Evolutionary conservation across 495 filamentous ascomycete genomes (phyloP), one percentile per base, ranked within the genome.

Genomic region (Tuber calosporum): DNA sequence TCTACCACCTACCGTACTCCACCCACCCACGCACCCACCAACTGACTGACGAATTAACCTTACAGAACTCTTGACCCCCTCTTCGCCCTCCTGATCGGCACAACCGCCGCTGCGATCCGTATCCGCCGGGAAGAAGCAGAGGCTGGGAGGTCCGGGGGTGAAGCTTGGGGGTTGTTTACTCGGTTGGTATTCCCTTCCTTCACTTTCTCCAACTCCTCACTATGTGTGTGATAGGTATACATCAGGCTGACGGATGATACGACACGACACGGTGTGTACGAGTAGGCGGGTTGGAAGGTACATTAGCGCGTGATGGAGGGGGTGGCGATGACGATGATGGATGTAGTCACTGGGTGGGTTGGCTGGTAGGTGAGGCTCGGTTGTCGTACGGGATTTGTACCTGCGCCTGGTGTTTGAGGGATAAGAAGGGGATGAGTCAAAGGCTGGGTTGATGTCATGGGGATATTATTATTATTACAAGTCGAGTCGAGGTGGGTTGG

Each of bases 61-160:
- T 11, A 22, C 74, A 94, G 92, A 82, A 79, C 88, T 68, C 88
- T 87, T 34, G 95, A 99, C 80, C 95, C 94, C 30, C 79, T 97
- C 75, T 99, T 97, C 81, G 95, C 93, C 58, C 74, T 96, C 58
- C 82, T 87, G 69, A 94, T 97, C 80, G 95, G 90, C 17, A 69
- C 87, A 20, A 84, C 86, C 34, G 90, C 90, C 2, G 88, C 90
- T 15, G 84, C 83, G n/a, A 83, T 86, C 39, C 85, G 91, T 75
- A 90, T 99, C 82, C 91, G 89, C 77, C 91, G 93, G 37, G 95
- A 98, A 80, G 91, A 95, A 81, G 88, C 86, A 74, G 91, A 92
- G 74, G 87, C 88, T 70, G 90, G 89, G 66, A 85, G 80, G 71
- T 86, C 81, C 22, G 85, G 84, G 11, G 79, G 83, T 53, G 80